Evolutionary conservation across 768 basidiomycete genomes (phyloP).

Genomic region (Flagelloscypha sp.): DNA sequence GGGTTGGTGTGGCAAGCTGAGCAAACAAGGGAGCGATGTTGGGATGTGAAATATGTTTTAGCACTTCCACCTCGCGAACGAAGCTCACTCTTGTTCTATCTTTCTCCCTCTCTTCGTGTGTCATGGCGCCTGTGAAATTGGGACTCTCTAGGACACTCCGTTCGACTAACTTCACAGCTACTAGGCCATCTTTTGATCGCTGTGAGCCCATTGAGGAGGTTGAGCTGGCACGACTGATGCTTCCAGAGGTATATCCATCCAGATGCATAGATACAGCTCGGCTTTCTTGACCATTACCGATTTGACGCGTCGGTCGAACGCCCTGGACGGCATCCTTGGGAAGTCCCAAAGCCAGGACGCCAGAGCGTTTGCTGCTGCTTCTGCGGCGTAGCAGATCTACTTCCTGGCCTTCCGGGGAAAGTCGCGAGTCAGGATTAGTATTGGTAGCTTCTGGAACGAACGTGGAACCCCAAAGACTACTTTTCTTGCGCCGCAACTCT

Average conservation of each 20-base stretch:
- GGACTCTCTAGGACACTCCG: conserved; percentile 19
- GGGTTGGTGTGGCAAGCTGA: conserved; percentile 60
- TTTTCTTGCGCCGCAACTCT: conserved; percentile 8
- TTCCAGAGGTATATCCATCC: conserved; percentile 1
- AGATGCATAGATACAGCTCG: conserved; percentile 6
- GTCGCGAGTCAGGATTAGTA: too few species aligned
- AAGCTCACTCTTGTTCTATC: conserved; percentile 73
- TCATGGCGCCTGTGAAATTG: conserved; percentile 14
- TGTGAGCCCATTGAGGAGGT: conserved; percentile 2
- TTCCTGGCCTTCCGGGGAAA: too few species aligned
- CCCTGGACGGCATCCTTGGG: conserved; percentile 2
- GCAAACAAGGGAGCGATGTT: conserved; percentile 67
- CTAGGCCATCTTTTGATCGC: conserved; percentile 21
- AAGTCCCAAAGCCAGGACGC: neutral
- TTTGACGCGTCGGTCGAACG: neutral
- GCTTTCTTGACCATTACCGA: neutral
- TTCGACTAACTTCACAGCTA: conserved; percentile 42
- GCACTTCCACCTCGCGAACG: conserved; percentile 74
- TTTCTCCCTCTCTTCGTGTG: conserved; percentile 34
- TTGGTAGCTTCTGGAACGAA: too few species aligned
- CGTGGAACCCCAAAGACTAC: conserved; percentile 12
- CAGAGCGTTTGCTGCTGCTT: conserved; percentile 5
- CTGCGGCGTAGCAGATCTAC: conserved; percentile 8
- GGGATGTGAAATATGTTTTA: conserved; percentile 81
- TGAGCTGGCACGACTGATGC: neutral